Evolutionary conservation across 2,329 filamentous ascomycete species (phyloP).

Genomic region (Xylariaceae sp.): DNA sequence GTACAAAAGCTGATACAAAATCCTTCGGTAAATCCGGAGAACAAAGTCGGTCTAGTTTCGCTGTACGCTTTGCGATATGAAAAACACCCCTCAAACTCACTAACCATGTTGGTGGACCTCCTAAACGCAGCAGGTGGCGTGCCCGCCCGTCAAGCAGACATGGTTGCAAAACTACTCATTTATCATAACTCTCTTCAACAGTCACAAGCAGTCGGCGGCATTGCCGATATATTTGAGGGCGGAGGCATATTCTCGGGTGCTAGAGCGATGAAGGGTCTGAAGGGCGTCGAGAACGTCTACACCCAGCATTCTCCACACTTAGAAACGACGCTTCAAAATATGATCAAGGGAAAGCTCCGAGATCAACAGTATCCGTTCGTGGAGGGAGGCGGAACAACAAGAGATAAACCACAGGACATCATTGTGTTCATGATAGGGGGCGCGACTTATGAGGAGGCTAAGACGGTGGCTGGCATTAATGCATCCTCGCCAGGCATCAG

Average conservation of each 20-base stretch:
- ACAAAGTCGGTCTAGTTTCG: constrained; percentile 84
- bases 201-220: constrained; percentile 68
- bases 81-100: constrained; percentile 76
- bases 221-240: constrained; percentile 88
- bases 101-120: constrained; percentile 82
- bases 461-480: constrained; percentile 93
- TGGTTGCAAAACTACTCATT: constrained; percentile 75
- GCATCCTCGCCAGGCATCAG: constrained; percentile 83
- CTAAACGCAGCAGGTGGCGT: constrained; percentile 81
- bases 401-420: constrained; percentile 95
- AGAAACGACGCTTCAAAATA: constrained; percentile 81
- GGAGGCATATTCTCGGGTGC: constrained; percentile 88
- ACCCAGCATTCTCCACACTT: constrained; percentile 92
- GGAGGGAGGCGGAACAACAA: constrained; percentile 78
- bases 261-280: constrained; percentile 86
- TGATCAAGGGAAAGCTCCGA: constrained; percentile 85
- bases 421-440: constrained; percentile 93
- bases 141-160: constrained; percentile 67
- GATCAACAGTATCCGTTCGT: constrained; percentile 91
- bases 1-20: constrained; percentile 84
- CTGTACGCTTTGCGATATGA: constrained; percentile 94
- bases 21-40: constrained; percentile 69
- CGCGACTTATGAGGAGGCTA: constrained; percentile 93
- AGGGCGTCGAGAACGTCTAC: constrained; percentile 98
- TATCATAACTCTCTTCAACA: constrained; percentile 87